Conservation (phyloP, 257 asterid species). For the Solanum sitiens region DNA sequence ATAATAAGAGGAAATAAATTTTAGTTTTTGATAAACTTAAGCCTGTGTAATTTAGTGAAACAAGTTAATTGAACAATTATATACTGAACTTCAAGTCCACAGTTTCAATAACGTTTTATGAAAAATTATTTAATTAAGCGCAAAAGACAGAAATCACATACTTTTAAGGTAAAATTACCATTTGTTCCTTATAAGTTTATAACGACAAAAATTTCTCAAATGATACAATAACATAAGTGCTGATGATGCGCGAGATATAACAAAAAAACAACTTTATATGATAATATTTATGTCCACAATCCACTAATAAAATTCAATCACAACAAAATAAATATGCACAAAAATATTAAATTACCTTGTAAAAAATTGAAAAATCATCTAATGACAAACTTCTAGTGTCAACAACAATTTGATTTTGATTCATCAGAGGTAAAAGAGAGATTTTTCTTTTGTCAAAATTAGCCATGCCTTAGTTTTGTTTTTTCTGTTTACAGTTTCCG, state of each 20-base stretch:
- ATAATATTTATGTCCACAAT: background rate
- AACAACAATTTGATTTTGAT: background rate
- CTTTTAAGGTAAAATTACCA: too few relatives aligned
- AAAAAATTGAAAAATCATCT: background rate
- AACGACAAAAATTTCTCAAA: too few relatives aligned
- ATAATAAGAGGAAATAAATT: background rate
- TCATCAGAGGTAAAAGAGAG: background rate
- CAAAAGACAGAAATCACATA: too few relatives aligned
- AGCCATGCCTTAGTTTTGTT: background rate
- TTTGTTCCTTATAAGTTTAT: too few relatives aligned
- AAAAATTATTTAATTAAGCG: too few relatives aligned
- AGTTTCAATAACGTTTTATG: too few relatives aligned
- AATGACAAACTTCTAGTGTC: background rate
- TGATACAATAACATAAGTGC: too few relatives aligned
- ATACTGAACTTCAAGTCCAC: background rate
- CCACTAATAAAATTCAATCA: background rate
- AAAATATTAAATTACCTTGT: background rate
- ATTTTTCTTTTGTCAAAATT: background rate
- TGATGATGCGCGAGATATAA: too few relatives aligned
- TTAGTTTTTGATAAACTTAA: background rate
- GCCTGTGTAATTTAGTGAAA: background rate
- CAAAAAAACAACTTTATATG: too few relatives aligned
- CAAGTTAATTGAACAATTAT: background rate
- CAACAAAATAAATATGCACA: background rate
- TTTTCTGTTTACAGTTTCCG: background rate